A percentile compares a stretch with the other conserved stretches of the same genome.
phyloP scores from a whole-genome alignment of 2,329 filamentous ascomycete genomes.

The Paramyrothecium sp. region DNA sequence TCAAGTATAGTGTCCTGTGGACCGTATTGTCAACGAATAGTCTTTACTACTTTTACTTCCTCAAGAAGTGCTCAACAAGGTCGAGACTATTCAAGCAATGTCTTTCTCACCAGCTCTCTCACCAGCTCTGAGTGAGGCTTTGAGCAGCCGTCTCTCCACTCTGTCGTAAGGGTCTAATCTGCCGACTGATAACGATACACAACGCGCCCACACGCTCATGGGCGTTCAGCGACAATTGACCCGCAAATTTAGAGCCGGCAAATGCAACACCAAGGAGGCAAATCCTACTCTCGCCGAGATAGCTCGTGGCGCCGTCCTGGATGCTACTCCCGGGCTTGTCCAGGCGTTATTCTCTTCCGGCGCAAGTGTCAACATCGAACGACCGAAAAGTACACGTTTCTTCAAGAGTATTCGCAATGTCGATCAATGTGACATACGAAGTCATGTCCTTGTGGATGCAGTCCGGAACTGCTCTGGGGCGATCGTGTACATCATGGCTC shows the following conservation, averaged over 20 bases:
- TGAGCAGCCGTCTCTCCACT: neutral
- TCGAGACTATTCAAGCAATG: neutral
- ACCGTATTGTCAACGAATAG: too few species aligned
- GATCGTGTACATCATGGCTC: conserved; percentile 4
- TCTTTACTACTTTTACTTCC: neutral
- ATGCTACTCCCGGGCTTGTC: neutral
- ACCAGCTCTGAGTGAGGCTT: neutral
- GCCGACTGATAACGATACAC: neutral
- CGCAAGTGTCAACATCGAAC: neutral
- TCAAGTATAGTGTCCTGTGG: too few species aligned
- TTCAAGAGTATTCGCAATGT: neutral
- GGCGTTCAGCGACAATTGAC: neutral
- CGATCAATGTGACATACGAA: conserved; percentile 5
- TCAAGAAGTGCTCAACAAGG: neutral
- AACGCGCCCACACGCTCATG: neutral
- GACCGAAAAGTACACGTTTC: neutral
- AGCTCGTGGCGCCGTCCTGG: neutral
- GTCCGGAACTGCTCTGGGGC: conserved; percentile 1
- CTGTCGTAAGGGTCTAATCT: neutral
- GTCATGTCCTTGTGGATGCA: conserved; percentile 3
- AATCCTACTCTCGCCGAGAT: neutral
- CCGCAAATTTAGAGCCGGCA: neutral
- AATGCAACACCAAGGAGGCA: neutral
- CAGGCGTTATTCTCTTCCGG: neutral
- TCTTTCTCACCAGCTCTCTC: neutral